Evolutionary conservation across 306 rosid species (phyloP).

Genomic region (Coriaria nepalensis): DNA sequence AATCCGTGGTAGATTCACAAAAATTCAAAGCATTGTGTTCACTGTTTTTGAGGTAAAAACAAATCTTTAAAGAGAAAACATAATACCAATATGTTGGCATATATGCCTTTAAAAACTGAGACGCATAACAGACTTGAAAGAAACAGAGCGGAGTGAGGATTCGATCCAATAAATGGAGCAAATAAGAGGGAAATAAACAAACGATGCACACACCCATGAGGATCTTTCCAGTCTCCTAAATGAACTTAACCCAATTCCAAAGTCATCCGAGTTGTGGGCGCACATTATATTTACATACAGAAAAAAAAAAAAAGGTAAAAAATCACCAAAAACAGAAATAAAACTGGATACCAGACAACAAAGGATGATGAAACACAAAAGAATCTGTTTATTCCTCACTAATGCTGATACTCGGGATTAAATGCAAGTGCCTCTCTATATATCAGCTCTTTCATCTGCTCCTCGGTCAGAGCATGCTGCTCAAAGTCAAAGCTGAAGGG

Average conservation of each 20-base stretch:
- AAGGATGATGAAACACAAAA: neutral
- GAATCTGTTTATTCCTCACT: conserved; percentile 12
- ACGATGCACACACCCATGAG: neutral
- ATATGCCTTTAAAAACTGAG: too few species aligned
- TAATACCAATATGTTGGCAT: too few species aligned
- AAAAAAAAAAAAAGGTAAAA: neutral
- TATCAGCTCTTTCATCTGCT: conserved; percentile 93
- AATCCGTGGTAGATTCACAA: too few species aligned
- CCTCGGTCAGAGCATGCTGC: conserved; percentile 87
- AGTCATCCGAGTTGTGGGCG: neutral
- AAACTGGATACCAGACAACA: conserved; percentile 14
- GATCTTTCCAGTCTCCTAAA: neutral
- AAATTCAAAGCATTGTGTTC: too few species aligned
- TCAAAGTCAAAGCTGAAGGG: conserved; percentile 98
- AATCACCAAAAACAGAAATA: conserved; percentile 25
- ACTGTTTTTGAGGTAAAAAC: too few species aligned
- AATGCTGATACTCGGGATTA: conserved; percentile 72
- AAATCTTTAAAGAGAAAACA: too few species aligned
- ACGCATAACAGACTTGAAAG: too few species aligned
- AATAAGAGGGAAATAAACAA: neutral
- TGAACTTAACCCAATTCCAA: neutral
- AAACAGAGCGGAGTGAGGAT: too few species aligned
- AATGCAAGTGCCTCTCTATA: conserved; percentile 88
- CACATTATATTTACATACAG: neutral
- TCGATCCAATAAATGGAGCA: too few species aligned